These are phyloP conservation scores for Ogataea pignaliae DNA, from an alignment of 805 yeast species.

Conservation along the genomic window DNA sequence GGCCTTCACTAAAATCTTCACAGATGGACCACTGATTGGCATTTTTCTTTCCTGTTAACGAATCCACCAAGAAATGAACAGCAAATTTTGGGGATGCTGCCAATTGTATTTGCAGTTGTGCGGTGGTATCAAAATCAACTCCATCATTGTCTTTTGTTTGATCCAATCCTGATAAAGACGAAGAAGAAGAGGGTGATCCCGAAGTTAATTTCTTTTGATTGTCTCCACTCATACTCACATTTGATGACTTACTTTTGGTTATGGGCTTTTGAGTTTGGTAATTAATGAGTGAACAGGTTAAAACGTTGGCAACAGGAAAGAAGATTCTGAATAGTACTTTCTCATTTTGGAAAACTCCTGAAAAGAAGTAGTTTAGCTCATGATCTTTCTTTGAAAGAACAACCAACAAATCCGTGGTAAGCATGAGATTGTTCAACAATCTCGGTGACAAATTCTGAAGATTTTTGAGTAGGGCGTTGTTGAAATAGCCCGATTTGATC, in stretches of 20 bases:
- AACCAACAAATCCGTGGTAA: slow-evolving; percentile 65
- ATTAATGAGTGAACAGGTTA: slow-evolving; percentile 52
- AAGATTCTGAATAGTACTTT: slow-evolving; percentile 70
- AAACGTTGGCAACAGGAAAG: slow-evolving; percentile 59
- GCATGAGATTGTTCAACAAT: slow-evolving; percentile 59
- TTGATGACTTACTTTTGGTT: slow-evolving; percentile 10
- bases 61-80: slow-evolving; percentile 61
- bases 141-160: slow-evolving; percentile 19
- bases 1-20: slow-evolving; percentile 81
- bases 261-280: slow-evolving; percentile 31
- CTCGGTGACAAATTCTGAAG: slow-evolving; percentile 64
- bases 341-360: slow-evolving; percentile 63
- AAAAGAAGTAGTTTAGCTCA: slow-evolving; percentile 74
- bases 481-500: slow-evolving; percentile 57
- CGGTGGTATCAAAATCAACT: slow-evolving; percentile 39
- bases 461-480: slow-evolving; percentile 36
- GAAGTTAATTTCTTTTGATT: not conserved
- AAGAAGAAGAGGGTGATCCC: slow-evolving; percentile 9
- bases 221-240: slow-evolving; percentile 4
- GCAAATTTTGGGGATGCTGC: slow-evolving; percentile 70
- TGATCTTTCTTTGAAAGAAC: slow-evolving; percentile 63
- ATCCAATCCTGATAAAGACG: slow-evolving; percentile 1
- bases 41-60: slow-evolving; percentile 38
- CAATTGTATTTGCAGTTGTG: slow-evolving; percentile 29
- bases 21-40: slow-evolving; percentile 74